Evolutionary conservation across 2,329 filamentous ascomycete genomes (phyloP), one percentile per base, ranked within the genome.

Genomic region (Nothopassalora personata): DNA sequence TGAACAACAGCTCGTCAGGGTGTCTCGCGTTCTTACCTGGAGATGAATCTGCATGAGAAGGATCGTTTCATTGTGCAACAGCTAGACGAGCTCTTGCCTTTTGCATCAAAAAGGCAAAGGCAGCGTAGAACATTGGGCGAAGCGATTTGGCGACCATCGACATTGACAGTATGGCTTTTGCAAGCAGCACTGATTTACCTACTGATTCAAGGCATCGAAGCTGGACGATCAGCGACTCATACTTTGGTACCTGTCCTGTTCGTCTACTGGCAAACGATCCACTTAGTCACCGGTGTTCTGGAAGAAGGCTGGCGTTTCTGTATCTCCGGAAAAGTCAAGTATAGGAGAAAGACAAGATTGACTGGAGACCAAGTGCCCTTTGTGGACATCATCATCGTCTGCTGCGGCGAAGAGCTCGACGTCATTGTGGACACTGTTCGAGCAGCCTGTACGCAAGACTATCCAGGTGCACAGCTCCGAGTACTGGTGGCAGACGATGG

Each of bases 311-410:
- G 48, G 48, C 48, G 48, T 4, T 33, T 51, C 28, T 30, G 23
- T 27, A 51, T 30, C 23, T 51, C 19, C 10, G n/a, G n/a, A 5
- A 18, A 18, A 33, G 48, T 33, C 48, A 51, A 51, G n/a, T 27
- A 3, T 8, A 51, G 30, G n/a, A 11, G 48, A 13, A 51, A 30
- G 28, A 33, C 28, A 15, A 53, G 53, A 2, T 31, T 61, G 1
- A 1, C 30, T 3, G 57, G 57, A n/a, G 55, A 73, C 9, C 69
- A 72, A 23, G 71, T 68, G 6, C 77, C 77, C 1, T 71, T 68
- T 1, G 75, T 79, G 6, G 77, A 79, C 58, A 71, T 78, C 5
- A 72, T 78, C 46, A 72, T 79, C 53, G 76, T 75, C 18, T 75
- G 75, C 62, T 79, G 77, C 60, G 73, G 73, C 51, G 77, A 79